Conservation (phyloP, 306 rosid species). For the Cicer pinnatifidum region DNA sequence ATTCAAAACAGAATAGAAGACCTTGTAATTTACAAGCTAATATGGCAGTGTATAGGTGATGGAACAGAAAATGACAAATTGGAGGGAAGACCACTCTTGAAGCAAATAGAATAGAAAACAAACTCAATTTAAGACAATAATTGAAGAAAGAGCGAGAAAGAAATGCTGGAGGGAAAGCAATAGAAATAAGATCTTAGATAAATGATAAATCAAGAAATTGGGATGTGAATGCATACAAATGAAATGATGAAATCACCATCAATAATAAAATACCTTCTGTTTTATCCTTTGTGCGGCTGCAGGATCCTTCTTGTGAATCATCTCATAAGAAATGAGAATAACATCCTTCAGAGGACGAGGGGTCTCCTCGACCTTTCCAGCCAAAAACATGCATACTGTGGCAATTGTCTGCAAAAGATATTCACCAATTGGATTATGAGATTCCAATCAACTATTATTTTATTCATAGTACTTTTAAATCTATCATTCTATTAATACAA, state of each 20-base stretch:
- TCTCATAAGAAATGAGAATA: constrained; percentile 91
- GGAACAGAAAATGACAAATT: constrained; percentile 2
- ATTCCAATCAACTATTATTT: constrained; percentile 17
- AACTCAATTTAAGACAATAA: constrained; percentile 30
- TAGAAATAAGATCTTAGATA: constrained; percentile 33
- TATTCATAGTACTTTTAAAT: constrained; percentile 5
- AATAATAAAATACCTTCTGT: constrained; percentile 76
- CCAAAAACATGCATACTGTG: constrained; percentile 97
- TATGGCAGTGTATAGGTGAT: constrained; percentile 28
- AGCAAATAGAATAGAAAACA: constrained; percentile 7
- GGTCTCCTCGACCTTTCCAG: constrained; percentile 99
- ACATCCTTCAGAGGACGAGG: constrained; percentile 97
- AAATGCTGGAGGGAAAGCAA: constrained; percentile 31
- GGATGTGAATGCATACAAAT: constrained; percentile 39
- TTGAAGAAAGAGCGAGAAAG: constrained; percentile 33
- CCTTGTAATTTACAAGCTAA: constrained; percentile 34
- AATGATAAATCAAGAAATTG: constrained; percentile 38
- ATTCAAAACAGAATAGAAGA: neutral
- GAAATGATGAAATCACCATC: constrained; percentile 45
- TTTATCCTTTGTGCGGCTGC: constrained; percentile 88
- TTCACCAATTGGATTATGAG: constrained; percentile 32
- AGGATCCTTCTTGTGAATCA: constrained; percentile 91
- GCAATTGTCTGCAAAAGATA: constrained; percentile 84
- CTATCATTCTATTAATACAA: constrained; percentile 26
- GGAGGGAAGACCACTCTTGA: constrained; percentile 29